phyloP scores from a whole-genome alignment of 2,329 filamentous ascomycete species.

The Trichoderma sp. region DNA sequence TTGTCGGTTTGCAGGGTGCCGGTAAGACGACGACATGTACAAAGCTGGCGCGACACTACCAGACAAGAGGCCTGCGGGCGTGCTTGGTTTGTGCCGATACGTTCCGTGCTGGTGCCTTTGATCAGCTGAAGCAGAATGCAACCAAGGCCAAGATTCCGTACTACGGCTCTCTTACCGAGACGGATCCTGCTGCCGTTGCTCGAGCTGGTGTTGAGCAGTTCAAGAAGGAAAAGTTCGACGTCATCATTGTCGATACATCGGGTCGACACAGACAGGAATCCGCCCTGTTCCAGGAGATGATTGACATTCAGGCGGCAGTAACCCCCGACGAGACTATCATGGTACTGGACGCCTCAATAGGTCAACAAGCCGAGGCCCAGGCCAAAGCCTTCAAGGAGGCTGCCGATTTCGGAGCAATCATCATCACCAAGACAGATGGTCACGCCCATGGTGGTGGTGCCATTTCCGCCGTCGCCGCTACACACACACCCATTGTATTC shows the following conservation, averaged over 20 bases:
- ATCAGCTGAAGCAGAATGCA: conserved; percentile 98
- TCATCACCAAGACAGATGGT: conserved; percentile 98
- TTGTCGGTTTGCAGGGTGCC: conserved; percentile 94
- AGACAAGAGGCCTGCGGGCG: conserved; percentile 86
- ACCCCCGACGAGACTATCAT: conserved; percentile 96
- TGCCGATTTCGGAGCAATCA: conserved; percentile 95
- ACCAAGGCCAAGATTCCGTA: conserved; percentile 99
- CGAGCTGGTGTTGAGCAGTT: conserved; percentile 98
- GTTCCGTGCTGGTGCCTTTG: conserved; percentile 96
- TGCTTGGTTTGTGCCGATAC: conserved; percentile 97
- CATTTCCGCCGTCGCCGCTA: conserved; percentile 95
- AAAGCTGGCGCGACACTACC: conserved; percentile 93
- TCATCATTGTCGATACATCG: conserved; percentile 98
- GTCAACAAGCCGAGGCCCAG: conserved; percentile 92
- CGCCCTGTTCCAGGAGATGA: conserved; percentile 96
- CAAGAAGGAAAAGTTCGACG: conserved; percentile 97
- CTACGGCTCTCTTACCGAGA: conserved; percentile 95
- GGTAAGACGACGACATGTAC: conserved; percentile 99
- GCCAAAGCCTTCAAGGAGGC: conserved; percentile 97
- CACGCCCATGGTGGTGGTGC: conserved; percentile 94
- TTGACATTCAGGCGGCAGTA: conserved; percentile 90
- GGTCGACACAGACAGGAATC: conserved; percentile 93
- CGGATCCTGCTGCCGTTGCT: conserved; percentile 89
- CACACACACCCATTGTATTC: conserved; percentile 95
- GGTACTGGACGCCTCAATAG: conserved; percentile 95